These are phyloP conservation scores for Sclerotinia trifoliorum DNA, from an alignment of 2,329 filamentous ascomycete species.

Conservation along the genomic window DNA sequence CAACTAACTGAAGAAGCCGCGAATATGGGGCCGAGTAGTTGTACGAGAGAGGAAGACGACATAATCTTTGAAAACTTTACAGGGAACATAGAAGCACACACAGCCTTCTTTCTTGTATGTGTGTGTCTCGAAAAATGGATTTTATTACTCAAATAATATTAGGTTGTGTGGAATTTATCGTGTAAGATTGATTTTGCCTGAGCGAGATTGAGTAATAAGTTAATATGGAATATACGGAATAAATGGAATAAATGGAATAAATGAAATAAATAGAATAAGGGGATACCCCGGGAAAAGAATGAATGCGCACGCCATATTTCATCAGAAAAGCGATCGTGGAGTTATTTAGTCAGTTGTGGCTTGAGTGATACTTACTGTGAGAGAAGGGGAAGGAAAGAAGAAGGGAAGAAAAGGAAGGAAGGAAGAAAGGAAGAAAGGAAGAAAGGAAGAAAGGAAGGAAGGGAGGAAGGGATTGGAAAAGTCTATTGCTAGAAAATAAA, in stretches of 20 bases:
- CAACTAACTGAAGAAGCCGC: neutral
- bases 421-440: too few relatives aligned
- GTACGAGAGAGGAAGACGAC: neutral
- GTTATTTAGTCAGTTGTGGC: neutral
- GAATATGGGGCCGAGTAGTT: neutral
- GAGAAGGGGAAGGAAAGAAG: neutral
- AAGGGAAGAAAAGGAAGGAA: too few relatives aligned
- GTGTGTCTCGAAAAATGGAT: too few relatives aligned
- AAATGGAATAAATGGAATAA: neutral
- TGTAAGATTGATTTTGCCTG: neutral
- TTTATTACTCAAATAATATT: neutral
- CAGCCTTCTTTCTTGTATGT: neutral
- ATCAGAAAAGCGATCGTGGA: neutral
- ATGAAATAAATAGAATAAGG: neutral
- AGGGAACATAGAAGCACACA: neutral
- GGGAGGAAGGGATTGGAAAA: too few relatives aligned
- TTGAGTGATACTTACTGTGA: neutral
- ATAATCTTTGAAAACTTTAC: neutral
- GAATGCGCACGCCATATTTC: constrained; percentile 2
- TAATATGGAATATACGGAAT: neutral
- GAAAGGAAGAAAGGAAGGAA: too few relatives aligned
- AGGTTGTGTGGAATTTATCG: neutral
- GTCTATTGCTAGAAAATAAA: neutral
- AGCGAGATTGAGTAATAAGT: neutral
- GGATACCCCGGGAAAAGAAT: neutral